These are phyloP conservation scores for Rhodotorula sphaerocarpa DNA, from an alignment of 768 basidiomycete species.

Conservation along the genomic window DNA sequence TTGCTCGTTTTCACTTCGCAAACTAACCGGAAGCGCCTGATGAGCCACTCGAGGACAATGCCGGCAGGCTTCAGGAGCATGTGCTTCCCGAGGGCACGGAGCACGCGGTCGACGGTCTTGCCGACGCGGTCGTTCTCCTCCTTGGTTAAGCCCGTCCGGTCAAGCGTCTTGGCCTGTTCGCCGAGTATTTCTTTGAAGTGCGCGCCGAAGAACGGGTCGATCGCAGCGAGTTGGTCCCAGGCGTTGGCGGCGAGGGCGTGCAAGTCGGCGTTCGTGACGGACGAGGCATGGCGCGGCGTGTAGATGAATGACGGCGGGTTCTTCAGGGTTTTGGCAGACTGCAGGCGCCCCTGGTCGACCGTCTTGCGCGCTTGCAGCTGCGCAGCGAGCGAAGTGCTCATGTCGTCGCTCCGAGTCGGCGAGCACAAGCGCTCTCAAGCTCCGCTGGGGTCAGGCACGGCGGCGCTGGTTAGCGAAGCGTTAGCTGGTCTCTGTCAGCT, in stretches of 20 bases:
- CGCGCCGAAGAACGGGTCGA: constrained; percentile 72
- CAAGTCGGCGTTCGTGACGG: constrained; percentile 67
- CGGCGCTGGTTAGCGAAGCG: neutral
- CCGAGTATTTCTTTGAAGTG: constrained; percentile 70
- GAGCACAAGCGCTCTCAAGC: neutral
- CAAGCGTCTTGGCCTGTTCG: constrained; percentile 61
- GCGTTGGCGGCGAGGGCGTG: constrained; percentile 75
- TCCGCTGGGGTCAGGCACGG: neutral
- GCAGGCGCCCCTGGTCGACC: constrained; percentile 63
- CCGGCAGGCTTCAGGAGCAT: constrained; percentile 70
- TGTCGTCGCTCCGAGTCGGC: no score
- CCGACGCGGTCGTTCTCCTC: constrained; percentile 63
- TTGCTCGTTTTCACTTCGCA: no score
- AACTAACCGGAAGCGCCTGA: constrained; percentile 73
- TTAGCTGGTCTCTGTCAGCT: neutral
- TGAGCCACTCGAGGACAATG: constrained; percentile 88
- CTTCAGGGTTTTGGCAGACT: constrained; percentile 51
- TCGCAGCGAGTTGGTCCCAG: constrained; percentile 75
- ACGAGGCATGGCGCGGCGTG: constrained; percentile 49
- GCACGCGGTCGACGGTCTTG: constrained; percentile 53
- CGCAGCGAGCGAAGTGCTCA: constrained; percentile 61
- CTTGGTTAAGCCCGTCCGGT: constrained; percentile 64
- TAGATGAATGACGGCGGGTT: constrained; percentile 38
- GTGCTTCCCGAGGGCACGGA: constrained; percentile 68
- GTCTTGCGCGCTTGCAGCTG: constrained; percentile 74